Base-by-base conservation (phyloP, 2,329 filamentous ascomycete species). In the Alternaria ethzedia region DNA sequence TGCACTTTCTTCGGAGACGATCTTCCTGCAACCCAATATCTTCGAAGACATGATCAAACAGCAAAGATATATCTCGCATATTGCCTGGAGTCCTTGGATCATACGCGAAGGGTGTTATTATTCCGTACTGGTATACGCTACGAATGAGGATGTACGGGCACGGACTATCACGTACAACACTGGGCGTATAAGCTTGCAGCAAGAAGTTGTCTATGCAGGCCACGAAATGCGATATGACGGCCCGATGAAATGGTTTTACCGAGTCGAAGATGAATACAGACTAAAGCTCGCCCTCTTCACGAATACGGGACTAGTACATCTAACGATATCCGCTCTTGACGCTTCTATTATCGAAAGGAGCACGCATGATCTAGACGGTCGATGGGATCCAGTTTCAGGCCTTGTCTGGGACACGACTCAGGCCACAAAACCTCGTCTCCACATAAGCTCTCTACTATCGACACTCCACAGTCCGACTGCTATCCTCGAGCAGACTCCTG, bases 381-480 rank as follows among this genome's bases (percentile, higher is more conserved):
- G 79, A n/a, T 83, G 81, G 80, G 81, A 84, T 58, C 61, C 74
- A 10, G 64, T 82, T 4, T 77, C 81, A 12, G 80, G 79, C 13
- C 65, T 64, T 36, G 57, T 67, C 47, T 82, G 82, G 67, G 70
- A 82, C 43, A 64, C 68, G 9, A 69, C 59, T 67, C 61, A 55
- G 30, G 55, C 69, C 4, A 21, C 47, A 17, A 56, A 54, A 9
- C 61, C 69, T 32, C 66, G 68, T 26, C 51, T 82, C 6, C 80
- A 83, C 61, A 71, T 83, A 47, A 72, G 74, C 43, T 82, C 81
- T 6, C 68, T 80, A 21, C 57, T 79, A 5, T 79, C 78, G 10
- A 80, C 79, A 2, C 61, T 79, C 10, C 65, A 70, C 6, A 76
- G 72, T 23, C 66, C 71, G 12, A 80, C 78, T 1, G 72, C 76